Evolutionary conservation across 2,329 filamentous ascomycete genomes (phyloP), one percentile per base, ranked within the genome.

Genomic region (Biscogniauxia mediterranea): DNA sequence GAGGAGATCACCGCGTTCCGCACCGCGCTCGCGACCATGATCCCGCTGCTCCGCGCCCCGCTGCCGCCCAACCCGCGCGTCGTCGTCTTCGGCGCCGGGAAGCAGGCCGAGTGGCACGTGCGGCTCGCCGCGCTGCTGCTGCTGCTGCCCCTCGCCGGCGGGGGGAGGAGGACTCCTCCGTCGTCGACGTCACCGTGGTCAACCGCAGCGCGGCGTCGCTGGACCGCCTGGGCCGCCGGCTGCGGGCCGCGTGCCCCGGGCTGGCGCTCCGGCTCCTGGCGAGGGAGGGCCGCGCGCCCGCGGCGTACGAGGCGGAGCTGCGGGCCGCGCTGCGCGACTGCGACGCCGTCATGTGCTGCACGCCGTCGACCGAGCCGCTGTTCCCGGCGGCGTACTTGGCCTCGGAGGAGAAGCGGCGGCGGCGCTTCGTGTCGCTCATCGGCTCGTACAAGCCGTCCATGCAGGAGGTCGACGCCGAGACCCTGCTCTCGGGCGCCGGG

Each of bases 91-190:
- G 89, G 89, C 1, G 88, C 87, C 0, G 89, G 89, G 28, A 86
- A 84, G 65, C 88, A 91, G 74, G 89, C 89, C 0, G 85, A 89
- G 69, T 92, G 89, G 89, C 89, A 91, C 68, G 83, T 89, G 8
- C 82, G 87, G 0, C 80, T 91, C 5, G 85, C 88, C 5, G 85
- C 88, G 0, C 74, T 91, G 1, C 77, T 88, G 2, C 78, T 90
- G 56, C 0, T n/a, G n/a, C n/a, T n/a, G n/a, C n/a, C n/a, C n/a
- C n/a, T n/a, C n/a, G n/a, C n/a, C n/a, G n/a, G n/a, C n/a, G n/a
- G n/a, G n/a, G n/a, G n/a, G n/a, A n/a, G n/a, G n/a, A n/a, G n/a
- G n/a, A n/a, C 69, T 72, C 15, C 67, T 77, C 3, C 60, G 62
- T 64, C 55, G 3, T 23, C 23, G 5, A 2, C 23, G 62, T 78